phyloP scores from a whole-genome alignment of 495 filamentous ascomycete genomes.

The Penicillium lagena region DNA sequence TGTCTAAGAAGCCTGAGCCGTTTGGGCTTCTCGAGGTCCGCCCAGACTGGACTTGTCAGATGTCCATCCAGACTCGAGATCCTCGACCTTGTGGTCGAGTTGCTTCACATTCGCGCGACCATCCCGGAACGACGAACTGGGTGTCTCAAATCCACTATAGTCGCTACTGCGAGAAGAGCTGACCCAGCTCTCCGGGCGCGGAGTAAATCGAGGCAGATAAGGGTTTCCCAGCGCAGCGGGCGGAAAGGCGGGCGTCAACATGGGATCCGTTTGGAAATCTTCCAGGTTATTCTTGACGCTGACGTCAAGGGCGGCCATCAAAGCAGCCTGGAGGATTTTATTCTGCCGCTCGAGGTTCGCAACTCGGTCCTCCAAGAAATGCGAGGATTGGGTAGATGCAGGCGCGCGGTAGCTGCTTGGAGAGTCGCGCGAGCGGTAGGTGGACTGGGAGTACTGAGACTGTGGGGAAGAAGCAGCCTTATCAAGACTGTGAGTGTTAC shows the following conservation, averaged over 20 bases:
- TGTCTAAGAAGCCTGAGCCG: background rate
- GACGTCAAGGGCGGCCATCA: constrained; percentile 34
- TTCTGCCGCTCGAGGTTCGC: constrained; percentile 39
- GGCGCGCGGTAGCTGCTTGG: constrained; percentile 11
- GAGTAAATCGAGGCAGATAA: constrained; percentile 9
- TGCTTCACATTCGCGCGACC: constrained; percentile 20
- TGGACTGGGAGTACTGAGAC: constrained; percentile 17
- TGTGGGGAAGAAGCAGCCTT: constrained; percentile 13
- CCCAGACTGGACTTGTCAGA: constrained; percentile 26
- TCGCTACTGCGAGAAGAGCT: constrained; percentile 23
- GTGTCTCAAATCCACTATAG: constrained; percentile 14
- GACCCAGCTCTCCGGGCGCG: constrained; percentile 31
- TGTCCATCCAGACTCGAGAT: constrained; percentile 31
- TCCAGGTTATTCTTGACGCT: constrained; percentile 23
- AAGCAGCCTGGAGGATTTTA: constrained; percentile 39
- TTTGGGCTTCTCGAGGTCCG: constrained; percentile 5
- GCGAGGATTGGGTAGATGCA: background rate
- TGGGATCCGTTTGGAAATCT: constrained; percentile 15
- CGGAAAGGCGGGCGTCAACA: constrained; percentile 8
- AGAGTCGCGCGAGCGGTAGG: constrained; percentile 16
- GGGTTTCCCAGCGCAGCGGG: background rate
- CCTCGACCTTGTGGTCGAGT: constrained; percentile 34
- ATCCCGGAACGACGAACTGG: constrained; percentile 8
- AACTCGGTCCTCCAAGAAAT: constrained; percentile 32
- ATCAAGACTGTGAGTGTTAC: constrained; percentile 13